Conservation (phyloP, 495 filamentous ascomycete species). For the Glonium stellatum region DNA sequence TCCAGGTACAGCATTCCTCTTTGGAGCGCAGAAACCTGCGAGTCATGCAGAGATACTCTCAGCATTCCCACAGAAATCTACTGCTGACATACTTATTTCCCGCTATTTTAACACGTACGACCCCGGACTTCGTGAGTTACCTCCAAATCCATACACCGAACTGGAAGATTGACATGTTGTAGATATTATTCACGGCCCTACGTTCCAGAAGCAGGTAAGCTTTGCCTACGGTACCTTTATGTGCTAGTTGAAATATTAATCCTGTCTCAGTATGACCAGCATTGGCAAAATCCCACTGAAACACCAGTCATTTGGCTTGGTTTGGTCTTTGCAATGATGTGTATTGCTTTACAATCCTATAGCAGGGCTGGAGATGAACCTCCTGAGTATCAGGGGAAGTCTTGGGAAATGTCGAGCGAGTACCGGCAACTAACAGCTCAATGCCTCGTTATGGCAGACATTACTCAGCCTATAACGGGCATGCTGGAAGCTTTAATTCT, state of each 20-base stretch:
- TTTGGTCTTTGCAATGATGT: conserved; percentile 79
- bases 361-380: conserved; percentile 85
- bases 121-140: conserved; percentile 57
- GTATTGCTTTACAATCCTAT: conserved; percentile 86
- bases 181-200: conserved; percentile 79
- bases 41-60: conserved; percentile 68
- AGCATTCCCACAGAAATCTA: conserved; percentile 70
- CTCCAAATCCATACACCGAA: neutral
- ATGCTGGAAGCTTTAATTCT: conserved; percentile 87
- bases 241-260: neutral
- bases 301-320: conserved; percentile 85
- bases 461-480: conserved; percentile 75
- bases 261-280: conserved; percentile 59
- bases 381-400: conserved; percentile 56
- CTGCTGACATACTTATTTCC: conserved; percentile 70
- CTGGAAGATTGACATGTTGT: conserved; percentile 11
- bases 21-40: conserved; percentile 60
- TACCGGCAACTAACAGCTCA: conserved; percentile 81
- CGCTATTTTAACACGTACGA: conserved; percentile 68
- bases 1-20: conserved; percentile 54
- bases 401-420: conserved; percentile 59
- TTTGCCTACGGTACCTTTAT: neutral
- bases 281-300: conserved; percentile 79
- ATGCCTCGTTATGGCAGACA: conserved; percentile 80
- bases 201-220: conserved; percentile 57